phyloP scores from a whole-genome alignment of 2,329 filamentous ascomycete genomes.

The Aspergillus glaucus region DNA sequence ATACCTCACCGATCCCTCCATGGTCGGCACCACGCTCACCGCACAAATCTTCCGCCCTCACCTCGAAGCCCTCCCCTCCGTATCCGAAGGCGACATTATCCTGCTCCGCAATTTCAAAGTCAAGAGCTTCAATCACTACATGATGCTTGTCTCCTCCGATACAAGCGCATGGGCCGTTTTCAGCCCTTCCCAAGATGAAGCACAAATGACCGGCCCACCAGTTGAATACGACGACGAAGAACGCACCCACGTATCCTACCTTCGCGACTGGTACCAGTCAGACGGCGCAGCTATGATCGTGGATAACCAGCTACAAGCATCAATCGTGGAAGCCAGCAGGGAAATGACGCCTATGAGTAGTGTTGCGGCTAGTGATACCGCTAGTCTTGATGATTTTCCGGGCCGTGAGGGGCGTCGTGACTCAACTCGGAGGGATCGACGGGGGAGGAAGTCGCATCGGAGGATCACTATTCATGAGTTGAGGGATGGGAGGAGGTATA shows the following conservation, averaged over 20 bases:
- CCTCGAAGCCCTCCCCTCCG: constrained; percentile 32
- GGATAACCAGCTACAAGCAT: constrained; percentile 30
- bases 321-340: constrained; percentile 23
- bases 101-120: constrained; percentile 44
- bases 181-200: constrained; percentile 18
- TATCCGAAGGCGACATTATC: constrained; percentile 36
- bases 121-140: constrained; percentile 32
- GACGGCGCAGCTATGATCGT: constrained; percentile 29
- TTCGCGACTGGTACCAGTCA: constrained; percentile 38
- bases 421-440: constrained; percentile 19
- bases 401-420: constrained; percentile 13
- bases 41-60: constrained; percentile 39
- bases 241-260: constrained; percentile 23
- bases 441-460: constrained; percentile 25
- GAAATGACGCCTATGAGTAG: constrained; percentile 21
- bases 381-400: constrained; percentile 21
- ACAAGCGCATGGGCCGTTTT: constrained; percentile 45
- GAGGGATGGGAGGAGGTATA: constrained; percentile 36
- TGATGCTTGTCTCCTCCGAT: constrained; percentile 37
- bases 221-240: constrained; percentile 37
- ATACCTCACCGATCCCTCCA: constrained; percentile 40
- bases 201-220: constrained; percentile 31
- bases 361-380: constrained; percentile 25
- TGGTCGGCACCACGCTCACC: constrained; percentile 30
- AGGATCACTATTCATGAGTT: constrained; percentile 39